phyloP scores from a whole-genome alignment of 2,329 filamentous ascomycete genomes.

The Beauveria rudraprayagi region DNA sequence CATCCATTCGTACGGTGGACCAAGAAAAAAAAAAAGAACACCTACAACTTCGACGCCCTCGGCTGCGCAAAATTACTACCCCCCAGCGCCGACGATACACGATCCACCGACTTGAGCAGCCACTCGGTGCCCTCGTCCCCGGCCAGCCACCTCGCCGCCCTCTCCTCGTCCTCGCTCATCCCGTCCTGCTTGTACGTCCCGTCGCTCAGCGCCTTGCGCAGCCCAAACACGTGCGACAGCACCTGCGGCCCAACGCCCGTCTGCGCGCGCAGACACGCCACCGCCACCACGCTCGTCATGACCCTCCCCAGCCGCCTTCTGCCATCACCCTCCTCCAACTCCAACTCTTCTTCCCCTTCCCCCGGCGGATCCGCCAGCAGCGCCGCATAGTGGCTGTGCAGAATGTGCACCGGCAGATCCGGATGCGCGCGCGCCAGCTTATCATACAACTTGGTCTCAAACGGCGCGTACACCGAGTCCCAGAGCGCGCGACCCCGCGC shows the following conservation, averaged over 20 bases:
- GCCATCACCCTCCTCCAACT: too few relatives aligned
- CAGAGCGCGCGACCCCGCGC: conserved; percentile 58
- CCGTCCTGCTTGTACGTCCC: conserved; percentile 40
- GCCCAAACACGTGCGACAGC: conserved; percentile 69
- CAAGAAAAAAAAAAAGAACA: too few relatives aligned
- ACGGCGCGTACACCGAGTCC: conserved; percentile 69
- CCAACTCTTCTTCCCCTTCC: conserved; percentile 21
- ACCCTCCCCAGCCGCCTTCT: conserved; percentile 56
- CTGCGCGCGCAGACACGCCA: conserved; percentile 69
- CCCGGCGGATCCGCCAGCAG: conserved; percentile 60
- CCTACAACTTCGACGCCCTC: conserved; percentile 19
- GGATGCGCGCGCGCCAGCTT: conserved; percentile 71
- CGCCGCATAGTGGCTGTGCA: conserved; percentile 65
- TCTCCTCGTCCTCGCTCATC: conserved; percentile 27
- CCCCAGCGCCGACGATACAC: conserved; percentile 37
- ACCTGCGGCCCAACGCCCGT: conserved; percentile 79
- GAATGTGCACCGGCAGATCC: conserved; percentile 72
- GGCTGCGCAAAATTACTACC: conserved; percentile 30
- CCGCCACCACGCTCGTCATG: conserved; percentile 63
- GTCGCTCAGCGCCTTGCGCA: conserved; percentile 68
- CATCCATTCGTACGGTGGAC: too few relatives aligned
- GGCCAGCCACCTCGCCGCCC: conserved; percentile 30
- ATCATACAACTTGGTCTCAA: conserved; percentile 60
- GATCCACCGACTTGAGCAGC: conserved; percentile 37
- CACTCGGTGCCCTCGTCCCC: conserved; percentile 39